Conservation (phyloP, 164 flowering plant species). For the Magnolia sinica region DNA sequence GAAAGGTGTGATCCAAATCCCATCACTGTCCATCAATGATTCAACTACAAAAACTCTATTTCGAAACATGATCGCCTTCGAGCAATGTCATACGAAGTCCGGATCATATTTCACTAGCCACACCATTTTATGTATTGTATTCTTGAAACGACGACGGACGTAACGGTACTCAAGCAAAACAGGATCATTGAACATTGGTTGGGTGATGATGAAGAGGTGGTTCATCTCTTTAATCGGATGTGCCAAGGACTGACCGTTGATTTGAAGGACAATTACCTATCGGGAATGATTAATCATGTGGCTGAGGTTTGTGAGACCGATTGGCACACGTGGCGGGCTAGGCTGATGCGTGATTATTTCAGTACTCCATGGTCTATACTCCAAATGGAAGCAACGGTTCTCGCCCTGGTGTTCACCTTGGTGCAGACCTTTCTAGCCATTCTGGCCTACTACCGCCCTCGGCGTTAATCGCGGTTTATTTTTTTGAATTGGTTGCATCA, state of each 20-base stretch:
- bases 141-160: neutral
- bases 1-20: too few relatives aligned
- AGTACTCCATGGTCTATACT: conserved; percentile 2
- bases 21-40: too few relatives aligned
- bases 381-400: neutral
- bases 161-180: neutral
- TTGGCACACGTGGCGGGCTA: neutral
- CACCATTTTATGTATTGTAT: too few relatives aligned
- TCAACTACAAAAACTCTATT: too few relatives aligned
- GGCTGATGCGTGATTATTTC: neutral
- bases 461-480: too few relatives aligned
- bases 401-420: neutral
- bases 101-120: too few relatives aligned
- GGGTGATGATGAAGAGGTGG: conserved; percentile 4
- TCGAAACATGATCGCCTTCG: too few relatives aligned
- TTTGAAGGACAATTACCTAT: neutral
- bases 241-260: neutral
- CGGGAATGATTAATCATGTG: neutral
- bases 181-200: conserved; percentile 1
- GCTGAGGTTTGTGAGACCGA: neutral
- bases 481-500: too few relatives aligned
- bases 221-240: conserved; percentile 1
- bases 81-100: too few relatives aligned
- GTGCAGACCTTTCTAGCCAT: neutral
- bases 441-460: neutral